Conservation (phyloP, 2,329 filamentous ascomycete species). For the Microsporum audouinii region DNA sequence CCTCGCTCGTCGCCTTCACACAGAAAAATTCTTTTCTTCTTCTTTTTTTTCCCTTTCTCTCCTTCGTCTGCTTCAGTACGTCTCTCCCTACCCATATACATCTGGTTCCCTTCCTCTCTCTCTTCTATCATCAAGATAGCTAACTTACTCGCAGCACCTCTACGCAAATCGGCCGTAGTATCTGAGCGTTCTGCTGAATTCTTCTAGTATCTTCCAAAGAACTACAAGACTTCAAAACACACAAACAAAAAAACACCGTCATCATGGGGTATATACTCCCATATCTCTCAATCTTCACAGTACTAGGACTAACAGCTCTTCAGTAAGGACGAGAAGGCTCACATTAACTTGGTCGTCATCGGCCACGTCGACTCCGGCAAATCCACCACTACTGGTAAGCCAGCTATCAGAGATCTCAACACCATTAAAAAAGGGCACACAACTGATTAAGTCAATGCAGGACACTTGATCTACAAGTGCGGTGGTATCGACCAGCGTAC, state of each 20-base stretch:
- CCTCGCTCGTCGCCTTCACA: constrained; percentile 28
- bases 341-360: constrained; percentile 98
- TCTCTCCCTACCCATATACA: constrained; percentile 22
- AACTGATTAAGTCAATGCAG: constrained; percentile 34
- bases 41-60: constrained; percentile 21
- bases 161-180: constrained; percentile 41
- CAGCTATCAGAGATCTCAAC: constrained; percentile 16
- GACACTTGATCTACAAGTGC: constrained; percentile 99
- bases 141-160: constrained; percentile 36
- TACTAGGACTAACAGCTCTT: constrained; percentile 10
- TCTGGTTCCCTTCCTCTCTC: constrained; percentile 22
- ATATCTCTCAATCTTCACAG: neutral
- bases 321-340: constrained; percentile 90
- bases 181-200: constrained; percentile 36
- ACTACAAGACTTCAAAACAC: constrained; percentile 33
- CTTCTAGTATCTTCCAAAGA: constrained; percentile 40
- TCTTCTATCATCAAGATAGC: constrained; percentile 16
- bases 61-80: constrained; percentile 37
- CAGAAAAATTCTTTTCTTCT: constrained; percentile 23
- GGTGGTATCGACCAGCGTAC: constrained; percentile 99
- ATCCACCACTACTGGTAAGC: constrained; percentile 87
- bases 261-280: constrained; percentile 49
- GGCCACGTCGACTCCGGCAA: constrained; percentile 99
- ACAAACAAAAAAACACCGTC: constrained; percentile 35
- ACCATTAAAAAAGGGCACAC: constrained; percentile 12